Base-by-base conservation (phyloP, 2,329 filamentous ascomycete genomes). In the Zymoseptoria pseudotritici region DNA sequence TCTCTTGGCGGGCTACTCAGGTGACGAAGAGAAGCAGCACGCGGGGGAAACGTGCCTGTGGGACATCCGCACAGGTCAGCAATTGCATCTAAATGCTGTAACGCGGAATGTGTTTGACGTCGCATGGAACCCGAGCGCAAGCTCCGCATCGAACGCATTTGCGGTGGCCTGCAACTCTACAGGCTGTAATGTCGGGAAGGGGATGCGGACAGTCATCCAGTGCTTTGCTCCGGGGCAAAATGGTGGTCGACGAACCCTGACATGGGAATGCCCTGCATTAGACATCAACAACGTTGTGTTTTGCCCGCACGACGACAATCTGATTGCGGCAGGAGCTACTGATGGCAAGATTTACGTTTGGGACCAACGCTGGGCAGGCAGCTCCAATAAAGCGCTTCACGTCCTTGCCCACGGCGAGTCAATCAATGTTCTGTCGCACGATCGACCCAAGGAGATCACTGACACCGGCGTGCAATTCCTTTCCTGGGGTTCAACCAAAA, bases 261-360 rank as follows among this genome's bases (percentile, higher is more conserved):
- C 81, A 59, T 76, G 82, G 46, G 79, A 85, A 54, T 86, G 83
- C 64, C 79, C 79, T 22, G 83, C 84, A 0, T 67, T 79, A 7
- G 84, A 87, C 68, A 84, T 86, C 65, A 86, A 86, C 58, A 83
- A 86, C 59, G 74, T 86, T 0, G 74, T 80, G 0, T 70, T 67
- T 58, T 76, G 75, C 58, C 78, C 78, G 0, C 69, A 77, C 57
- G 75, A 80, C 56, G 73, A 80, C 1, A 76, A 79, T 46, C 75
- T 84, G 58, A 73, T 86, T 11, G 81, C 82, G 7, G 83, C 82
- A 11, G 83, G 83, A 10, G 85, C 83, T 62, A 86, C 84, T 0
- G 78, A 85, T 69, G 82, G 83, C 2, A 75, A 75, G 29, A 81
- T 82, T 0, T 86, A 86, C 69, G 74, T 86, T 4, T 87, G 83